phyloP scores from a whole-genome alignment of 345 rosid genomes.

The Rhodomyrtus tomentosa region DNA sequence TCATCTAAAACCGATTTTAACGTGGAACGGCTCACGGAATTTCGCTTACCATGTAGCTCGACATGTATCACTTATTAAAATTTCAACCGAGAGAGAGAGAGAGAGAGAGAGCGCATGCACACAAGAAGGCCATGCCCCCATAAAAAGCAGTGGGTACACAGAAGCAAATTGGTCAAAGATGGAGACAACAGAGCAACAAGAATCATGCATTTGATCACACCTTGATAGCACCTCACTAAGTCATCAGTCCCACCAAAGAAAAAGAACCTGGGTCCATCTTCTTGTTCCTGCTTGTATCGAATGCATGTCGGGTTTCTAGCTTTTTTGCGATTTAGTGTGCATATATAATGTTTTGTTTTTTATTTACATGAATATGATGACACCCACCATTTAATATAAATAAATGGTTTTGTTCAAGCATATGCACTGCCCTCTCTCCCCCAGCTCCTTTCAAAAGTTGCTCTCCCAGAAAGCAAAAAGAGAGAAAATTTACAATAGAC shows the following conservation, averaged over 20 bases:
- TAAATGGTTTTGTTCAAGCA: background rate
- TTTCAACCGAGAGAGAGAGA: background rate
- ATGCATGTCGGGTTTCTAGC: background rate
- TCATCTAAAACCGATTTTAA: background rate
- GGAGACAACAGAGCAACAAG: background rate
- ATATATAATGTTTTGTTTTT: background rate
- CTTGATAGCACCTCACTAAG: background rate
- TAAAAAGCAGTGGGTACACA: background rate
- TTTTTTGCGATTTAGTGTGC: background rate
- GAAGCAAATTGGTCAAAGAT: background rate
- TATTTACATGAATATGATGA: background rate
- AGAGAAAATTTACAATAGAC: background rate
- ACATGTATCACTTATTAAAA: background rate
- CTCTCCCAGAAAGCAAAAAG: background rate
- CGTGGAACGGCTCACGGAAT: background rate
- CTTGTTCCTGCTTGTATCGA: background rate
- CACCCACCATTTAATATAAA: background rate
- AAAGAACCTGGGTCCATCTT: background rate
- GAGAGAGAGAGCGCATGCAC: background rate
- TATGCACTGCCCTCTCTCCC: background rate
- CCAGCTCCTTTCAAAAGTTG: background rate
- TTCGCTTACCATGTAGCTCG: background rate
- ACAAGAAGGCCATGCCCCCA: background rate
- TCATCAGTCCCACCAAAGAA: background rate
- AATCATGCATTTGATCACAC: background rate